These are phyloP conservation scores for Thalassia testudinum DNA, from an alignment of 116 monocot genomes.

Conservation along the genomic window DNA sequence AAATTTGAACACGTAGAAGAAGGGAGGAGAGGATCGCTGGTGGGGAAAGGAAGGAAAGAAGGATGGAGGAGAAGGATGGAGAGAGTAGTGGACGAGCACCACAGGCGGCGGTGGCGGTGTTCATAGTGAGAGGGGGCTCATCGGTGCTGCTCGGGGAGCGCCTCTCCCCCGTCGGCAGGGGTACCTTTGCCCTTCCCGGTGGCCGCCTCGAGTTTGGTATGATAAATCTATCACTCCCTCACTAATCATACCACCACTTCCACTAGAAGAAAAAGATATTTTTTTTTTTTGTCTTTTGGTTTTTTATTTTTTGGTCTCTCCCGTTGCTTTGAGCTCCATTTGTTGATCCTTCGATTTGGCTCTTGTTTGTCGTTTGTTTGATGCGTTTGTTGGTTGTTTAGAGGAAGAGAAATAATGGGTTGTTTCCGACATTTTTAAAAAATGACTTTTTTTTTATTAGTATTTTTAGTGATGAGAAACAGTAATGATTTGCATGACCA, in stretches of 20 bases:
- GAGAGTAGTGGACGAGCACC: not conserved
- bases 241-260: not conserved
- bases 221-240: no score
- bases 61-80: no score
- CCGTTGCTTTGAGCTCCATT: not conserved
- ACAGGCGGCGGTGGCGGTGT: constrained; percentile 36
- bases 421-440: no score
- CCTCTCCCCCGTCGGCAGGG: constrained; percentile 22
- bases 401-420: no score
- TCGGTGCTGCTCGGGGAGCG: constrained; percentile 38
- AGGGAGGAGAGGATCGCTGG: no score
- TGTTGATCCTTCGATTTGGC: not conserved
- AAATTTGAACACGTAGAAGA: no score
- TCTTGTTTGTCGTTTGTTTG: not conserved
- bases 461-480: no score
- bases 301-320: not conserved
- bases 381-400: not conserved
- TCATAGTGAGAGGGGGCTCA: constrained; percentile 23
- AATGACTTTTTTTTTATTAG: no score
- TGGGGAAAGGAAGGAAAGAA: no score
- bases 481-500: no score
- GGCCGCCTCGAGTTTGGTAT: constrained; percentile 57
- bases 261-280: not conserved
- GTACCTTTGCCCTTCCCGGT: constrained; percentile 48
- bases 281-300: not conserved